phyloP scores from a whole-genome alignment of 441 rosid species.

The Adansonia grandidieri region DNA sequence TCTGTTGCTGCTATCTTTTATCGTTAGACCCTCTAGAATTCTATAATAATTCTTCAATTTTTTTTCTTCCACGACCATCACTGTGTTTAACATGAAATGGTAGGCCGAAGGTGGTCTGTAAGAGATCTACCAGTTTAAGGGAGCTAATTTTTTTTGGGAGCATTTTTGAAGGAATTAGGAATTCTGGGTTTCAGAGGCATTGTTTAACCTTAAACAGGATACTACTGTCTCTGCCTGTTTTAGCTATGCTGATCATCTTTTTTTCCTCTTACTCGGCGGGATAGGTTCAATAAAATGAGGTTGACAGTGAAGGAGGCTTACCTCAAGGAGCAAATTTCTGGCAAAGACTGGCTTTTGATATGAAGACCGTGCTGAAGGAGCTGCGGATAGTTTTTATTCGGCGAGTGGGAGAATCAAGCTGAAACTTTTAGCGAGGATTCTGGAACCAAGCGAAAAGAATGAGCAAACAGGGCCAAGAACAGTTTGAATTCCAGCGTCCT shows the following conservation, averaged over 20 bases:
- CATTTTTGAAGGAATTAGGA: conserved; percentile 15
- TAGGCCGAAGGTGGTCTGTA: conserved; percentile 13
- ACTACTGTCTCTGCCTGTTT: not conserved
- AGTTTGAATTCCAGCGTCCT: no score
- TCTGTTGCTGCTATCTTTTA: conserved; percentile 25
- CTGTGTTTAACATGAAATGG: conserved; percentile 6
- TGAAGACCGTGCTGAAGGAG: conserved; percentile 21
- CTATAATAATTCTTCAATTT: not conserved
- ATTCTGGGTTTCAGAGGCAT: conserved; percentile 10
- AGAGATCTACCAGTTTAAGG: conserved; percentile 34
- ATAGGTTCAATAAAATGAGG: conserved; percentile 25
- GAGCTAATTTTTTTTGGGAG: not conserved
- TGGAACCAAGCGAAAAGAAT: conserved; percentile 34
- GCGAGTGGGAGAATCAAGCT: conserved; percentile 10
- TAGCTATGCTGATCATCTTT: conserved; percentile 9
- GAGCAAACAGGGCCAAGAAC: conserved; percentile 32
- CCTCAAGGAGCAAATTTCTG: conserved; percentile 14
- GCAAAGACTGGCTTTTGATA: not conserved
- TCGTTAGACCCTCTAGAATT: conserved; percentile 6
- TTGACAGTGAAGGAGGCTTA: conserved; percentile 22
- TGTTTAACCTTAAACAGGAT: conserved; percentile 21
- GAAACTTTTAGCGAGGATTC: conserved; percentile 3
- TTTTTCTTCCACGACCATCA: not conserved
- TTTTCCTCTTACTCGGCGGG: conserved; percentile 13
- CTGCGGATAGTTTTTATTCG: conserved; percentile 14